Base-by-base conservation (phyloP, 1,284 basidiomycete species). In the Rhizopogon parksii region DNA sequence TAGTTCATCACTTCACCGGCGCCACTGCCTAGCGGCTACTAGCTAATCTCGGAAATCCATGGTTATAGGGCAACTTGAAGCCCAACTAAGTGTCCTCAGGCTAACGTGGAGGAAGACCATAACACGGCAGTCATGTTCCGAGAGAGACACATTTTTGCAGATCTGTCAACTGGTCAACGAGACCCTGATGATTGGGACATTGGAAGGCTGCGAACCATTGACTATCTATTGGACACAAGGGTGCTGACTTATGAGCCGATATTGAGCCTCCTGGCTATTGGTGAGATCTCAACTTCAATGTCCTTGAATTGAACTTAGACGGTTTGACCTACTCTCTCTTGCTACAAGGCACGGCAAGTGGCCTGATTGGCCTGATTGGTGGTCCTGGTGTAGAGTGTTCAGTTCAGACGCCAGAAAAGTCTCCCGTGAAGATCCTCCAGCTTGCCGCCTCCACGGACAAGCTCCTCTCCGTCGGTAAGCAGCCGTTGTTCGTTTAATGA, bases 191-290 rank as follows among this genome's bases (percentile, higher is more conserved):
- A 82, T 54, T 86, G 82, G 82, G 72, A 75, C 47, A 63, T 74
- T 11, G 78, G 74, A 24, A 60, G 61, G 17, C 64, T 85, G 12
- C 72, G 72, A 56, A 68, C 69, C 0, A 65, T 81, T 36, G 71
- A 77, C 27, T 76, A 78, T 56, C 73, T 75, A 12, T 69, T 79
- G 35, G 77, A 89, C 58, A 66, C 85, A 45, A 78, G 76, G 2
- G 71, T 80, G 1, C 62, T 87, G 37, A 83, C 86, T 3, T 71
- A 82, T 46, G 89, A 94, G 58, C 84, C 90, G 2, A 68, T 88
- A 36, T 76, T 82, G 35, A 79, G 86, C 4, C 71, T 92, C 14
- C 73, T 95, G 14, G 91, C 87, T 3, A 71, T 87, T 38, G 82
- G 83, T 83, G 62, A 48, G 72, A 53, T 34, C 17, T 48, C 46